phyloP scores from a whole-genome alignment of 805 yeast genomes.

The Pichia ethanolica region DNA sequence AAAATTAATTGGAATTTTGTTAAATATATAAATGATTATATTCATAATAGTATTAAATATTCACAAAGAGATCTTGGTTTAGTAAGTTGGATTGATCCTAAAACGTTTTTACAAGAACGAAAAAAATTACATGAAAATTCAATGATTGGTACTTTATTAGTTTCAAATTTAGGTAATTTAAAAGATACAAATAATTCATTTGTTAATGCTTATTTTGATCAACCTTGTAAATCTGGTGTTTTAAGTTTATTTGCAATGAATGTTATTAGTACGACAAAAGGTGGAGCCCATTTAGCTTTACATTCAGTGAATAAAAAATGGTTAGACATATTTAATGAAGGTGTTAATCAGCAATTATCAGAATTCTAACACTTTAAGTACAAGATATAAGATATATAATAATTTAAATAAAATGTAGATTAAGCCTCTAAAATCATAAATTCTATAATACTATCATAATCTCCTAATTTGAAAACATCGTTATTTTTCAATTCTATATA shows the following conservation, averaged over 20 bases:
- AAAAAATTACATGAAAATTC: neutral
- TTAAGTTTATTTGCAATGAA: conserved; percentile 9
- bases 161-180: conserved; percentile 8
- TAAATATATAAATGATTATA: conserved; percentile 7
- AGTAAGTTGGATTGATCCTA: conserved; percentile 8
- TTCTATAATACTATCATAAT: conserved; percentile 18
- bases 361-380: neutral
- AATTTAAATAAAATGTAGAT: no score
- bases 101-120: conserved; percentile 4
- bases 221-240: conserved; percentile 10
- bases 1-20: conserved; percentile 10
- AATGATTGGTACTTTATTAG: conserved; percentile 13
- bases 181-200: neutral
- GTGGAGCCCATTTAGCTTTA: conserved; percentile 6
- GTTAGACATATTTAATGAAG: conserved; percentile 6
- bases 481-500: conserved; percentile 21
- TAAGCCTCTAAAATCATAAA: conserved; percentile 16
- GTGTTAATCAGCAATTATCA: neutral
- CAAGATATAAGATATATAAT: neutral
- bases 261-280: conserved; percentile 8
- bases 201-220: conserved; percentile 10
- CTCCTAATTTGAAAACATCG: conserved; percentile 24
- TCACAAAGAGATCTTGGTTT: conserved; percentile 11
- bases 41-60: conserved; percentile 6
- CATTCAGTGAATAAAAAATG: conserved; percentile 5